phyloP scores from a whole-genome alignment of 352 stramenopile species.

The Globisporangium ultimum region DNA sequence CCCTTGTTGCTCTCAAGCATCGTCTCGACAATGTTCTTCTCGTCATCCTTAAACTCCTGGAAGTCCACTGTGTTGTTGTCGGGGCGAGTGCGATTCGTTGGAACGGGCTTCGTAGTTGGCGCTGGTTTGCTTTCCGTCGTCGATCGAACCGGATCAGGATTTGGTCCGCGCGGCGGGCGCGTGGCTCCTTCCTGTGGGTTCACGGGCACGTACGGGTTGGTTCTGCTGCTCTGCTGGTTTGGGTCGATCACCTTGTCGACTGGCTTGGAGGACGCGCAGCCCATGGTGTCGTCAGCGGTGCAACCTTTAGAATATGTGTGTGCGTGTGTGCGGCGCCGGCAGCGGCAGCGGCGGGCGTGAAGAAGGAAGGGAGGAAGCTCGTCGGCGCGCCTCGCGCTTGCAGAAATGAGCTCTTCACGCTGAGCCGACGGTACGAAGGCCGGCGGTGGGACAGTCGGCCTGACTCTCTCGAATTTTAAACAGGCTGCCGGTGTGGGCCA shows the following conservation, averaged over 20 bases:
- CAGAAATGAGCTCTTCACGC: neutral
- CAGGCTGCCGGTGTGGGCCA: neutral
- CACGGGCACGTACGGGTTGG: neutral
- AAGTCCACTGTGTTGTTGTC: constrained; percentile 70
- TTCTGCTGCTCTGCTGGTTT: neutral
- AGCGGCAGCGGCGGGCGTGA: neutral
- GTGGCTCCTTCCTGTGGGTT: constrained; percentile 7
- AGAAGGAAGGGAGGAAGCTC: neutral
- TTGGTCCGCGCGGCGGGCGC: neutral
- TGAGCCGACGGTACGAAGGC: neutral
- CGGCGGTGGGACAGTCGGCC: neutral
- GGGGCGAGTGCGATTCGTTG: constrained; percentile 9
- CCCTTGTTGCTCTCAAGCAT: constrained; percentile 89
- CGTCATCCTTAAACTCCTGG: constrained; percentile 81
- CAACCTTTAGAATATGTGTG: neutral
- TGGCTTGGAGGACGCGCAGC: constrained; percentile 13
- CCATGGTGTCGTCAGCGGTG: constrained; percentile 2
- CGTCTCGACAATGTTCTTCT: constrained; percentile 85
- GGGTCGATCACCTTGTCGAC: constrained; percentile 4
- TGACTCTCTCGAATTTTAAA: constrained; percentile 7
- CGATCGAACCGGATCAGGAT: no score
- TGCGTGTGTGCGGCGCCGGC: neutral
- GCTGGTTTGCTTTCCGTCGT: constrained; percentile 1
- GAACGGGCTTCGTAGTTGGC: neutral
- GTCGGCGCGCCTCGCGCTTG: neutral